phyloP scores from a whole-genome alignment of 2,329 filamentous ascomycete species.

The Clathrospora elynae region DNA sequence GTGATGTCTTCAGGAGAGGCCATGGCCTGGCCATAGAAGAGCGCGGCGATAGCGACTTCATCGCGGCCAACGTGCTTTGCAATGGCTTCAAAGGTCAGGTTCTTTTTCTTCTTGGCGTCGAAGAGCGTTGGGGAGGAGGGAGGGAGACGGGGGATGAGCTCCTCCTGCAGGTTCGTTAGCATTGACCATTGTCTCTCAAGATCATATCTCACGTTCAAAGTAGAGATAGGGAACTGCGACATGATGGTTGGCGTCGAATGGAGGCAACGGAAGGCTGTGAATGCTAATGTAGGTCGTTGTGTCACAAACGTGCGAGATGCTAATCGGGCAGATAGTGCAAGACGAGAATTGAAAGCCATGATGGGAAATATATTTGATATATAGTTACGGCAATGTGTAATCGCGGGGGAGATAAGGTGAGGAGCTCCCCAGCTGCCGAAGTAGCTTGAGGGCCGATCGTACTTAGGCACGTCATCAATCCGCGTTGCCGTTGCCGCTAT shows the following conservation, averaged over 20 bases:
- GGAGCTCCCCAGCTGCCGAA: constrained; percentile 20
- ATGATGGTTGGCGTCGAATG: constrained; percentile 37
- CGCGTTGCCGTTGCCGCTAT: constrained; percentile 11
- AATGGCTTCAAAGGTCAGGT: constrained; percentile 79
- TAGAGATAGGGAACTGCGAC: constrained; percentile 48
- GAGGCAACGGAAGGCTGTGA: constrained; percentile 34
- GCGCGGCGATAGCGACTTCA: constrained; percentile 82
- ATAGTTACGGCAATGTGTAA: constrained; percentile 19
- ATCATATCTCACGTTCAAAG: constrained; percentile 37
- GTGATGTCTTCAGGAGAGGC: constrained; percentile 72
- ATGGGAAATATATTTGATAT: constrained; percentile 12
- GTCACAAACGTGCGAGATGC: constrained; percentile 41
- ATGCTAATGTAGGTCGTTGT: constrained; percentile 27
- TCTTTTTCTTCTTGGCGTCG: constrained; percentile 75
- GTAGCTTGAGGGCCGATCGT: constrained; percentile 19
- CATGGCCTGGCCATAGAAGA: constrained; percentile 88
- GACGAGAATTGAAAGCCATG: constrained; percentile 36
- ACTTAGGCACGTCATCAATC: constrained; percentile 17
- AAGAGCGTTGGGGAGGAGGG: constrained; percentile 75
- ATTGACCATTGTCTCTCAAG: neutral
- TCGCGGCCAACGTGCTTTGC: constrained; percentile 73
- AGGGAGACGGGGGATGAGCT: constrained; percentile 72
- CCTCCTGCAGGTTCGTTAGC: constrained; percentile 55
- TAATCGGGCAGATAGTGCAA: constrained; percentile 39
- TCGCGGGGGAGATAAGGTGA: constrained; percentile 26